Evolutionary conservation across 2,329 filamentous ascomycete genomes (phyloP).

Genomic region (Stromatinia cepivora): DNA sequence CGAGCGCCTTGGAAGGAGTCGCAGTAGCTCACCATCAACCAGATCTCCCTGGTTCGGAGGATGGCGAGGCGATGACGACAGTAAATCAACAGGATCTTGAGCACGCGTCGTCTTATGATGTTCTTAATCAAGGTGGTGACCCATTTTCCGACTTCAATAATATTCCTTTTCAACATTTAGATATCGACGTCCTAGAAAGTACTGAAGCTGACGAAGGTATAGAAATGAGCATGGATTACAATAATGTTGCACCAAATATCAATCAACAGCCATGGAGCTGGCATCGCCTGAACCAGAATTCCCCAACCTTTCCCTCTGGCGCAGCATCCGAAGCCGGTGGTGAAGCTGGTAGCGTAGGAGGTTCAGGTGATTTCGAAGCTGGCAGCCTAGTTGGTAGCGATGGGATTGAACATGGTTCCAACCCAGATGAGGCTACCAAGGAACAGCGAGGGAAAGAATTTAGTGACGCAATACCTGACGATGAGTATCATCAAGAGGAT

Average conservation of each 20-base stretch:
- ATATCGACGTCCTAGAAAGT: conserved; percentile 33
- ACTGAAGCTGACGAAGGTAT: conserved; percentile 38
- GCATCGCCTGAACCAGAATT: conserved; percentile 21
- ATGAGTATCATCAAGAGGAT: conserved; percentile 29
- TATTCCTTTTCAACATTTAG: conserved; percentile 28
- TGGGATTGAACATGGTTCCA: conserved; percentile 38
- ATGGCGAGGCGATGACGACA: conserved; percentile 37
- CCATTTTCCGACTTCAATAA: conserved; percentile 15
- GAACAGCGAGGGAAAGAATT: conserved; percentile 36
- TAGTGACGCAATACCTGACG: conserved; percentile 29
- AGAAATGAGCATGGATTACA: conserved; percentile 31
- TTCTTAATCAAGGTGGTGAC: conserved; percentile 31
- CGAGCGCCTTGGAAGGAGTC: conserved; percentile 80
- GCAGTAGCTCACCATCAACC: conserved; percentile 70
- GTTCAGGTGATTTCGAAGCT: conserved; percentile 32
- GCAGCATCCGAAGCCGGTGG: conserved; percentile 36
- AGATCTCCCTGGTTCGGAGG: conserved; percentile 54
- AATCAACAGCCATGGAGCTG: conserved; percentile 14
- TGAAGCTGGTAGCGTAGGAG: conserved; percentile 23
- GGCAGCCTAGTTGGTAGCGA: conserved; percentile 32
- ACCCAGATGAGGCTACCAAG: conserved; percentile 31
- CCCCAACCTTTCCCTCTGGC: conserved; percentile 30
- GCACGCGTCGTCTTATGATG: conserved; percentile 34
- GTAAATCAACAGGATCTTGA: conserved; percentile 36
- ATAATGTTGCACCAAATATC: conserved; percentile 22